phyloP scores from a whole-genome alignment of 1,284 basidiomycete species.

The Cryptococcus sp. region DNA sequence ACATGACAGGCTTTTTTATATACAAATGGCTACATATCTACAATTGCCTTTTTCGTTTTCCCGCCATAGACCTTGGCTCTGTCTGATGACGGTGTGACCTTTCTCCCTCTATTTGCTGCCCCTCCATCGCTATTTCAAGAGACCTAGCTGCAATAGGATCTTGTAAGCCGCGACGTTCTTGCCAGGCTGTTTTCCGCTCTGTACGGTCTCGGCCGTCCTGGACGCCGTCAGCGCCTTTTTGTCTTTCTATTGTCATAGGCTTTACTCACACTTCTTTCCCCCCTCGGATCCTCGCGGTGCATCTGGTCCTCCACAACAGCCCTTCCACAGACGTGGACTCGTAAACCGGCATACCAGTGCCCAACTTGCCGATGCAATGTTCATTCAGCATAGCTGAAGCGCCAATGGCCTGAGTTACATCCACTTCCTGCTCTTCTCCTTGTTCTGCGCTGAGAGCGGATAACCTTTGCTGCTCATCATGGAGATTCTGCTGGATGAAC shows the following conservation, averaged over 20 bases:
- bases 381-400: conserved; percentile 24
- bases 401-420: conserved; percentile 10
- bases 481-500: conserved; percentile 19
- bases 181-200: not conserved
- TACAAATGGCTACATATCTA: too few relatives aligned
- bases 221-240: not conserved
- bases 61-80: too few relatives aligned
- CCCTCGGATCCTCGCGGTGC: conserved; percentile 11
- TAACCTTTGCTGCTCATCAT: conserved; percentile 8
- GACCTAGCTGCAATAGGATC: not conserved
- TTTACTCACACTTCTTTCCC: conserved; percentile 2
- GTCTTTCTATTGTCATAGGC: too few relatives aligned
- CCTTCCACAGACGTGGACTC: not conserved
- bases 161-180: not conserved
- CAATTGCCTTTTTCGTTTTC: too few relatives aligned
- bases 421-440: not conserved
- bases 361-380: conserved; percentile 16
- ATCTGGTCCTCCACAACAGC: conserved; percentile 16
- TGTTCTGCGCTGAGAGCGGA: not conserved
- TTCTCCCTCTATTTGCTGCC: too few relatives aligned
- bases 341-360: conserved; percentile 15
- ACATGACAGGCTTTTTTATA: too few relatives aligned
- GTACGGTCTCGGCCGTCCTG: not conserved
- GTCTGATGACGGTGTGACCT: too few relatives aligned
- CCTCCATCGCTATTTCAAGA: not conserved